Base-by-base conservation (phyloP, 176 grass and related monocot species). In the Pontederia crassipes region DNA sequence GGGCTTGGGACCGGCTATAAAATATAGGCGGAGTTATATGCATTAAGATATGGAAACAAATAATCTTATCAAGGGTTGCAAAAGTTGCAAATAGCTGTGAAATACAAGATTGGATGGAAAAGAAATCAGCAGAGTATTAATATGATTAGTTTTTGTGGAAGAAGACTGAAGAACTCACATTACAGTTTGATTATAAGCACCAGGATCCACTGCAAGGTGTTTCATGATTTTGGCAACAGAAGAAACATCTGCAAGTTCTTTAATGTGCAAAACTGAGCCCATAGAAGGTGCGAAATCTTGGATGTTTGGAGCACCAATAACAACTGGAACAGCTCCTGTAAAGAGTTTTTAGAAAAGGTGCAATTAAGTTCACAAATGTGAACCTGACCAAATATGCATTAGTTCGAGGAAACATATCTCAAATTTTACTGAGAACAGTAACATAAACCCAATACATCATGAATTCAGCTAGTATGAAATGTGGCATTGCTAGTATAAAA, bases 241-340 rank as follows among this genome's bases (percentile, higher is more conserved):
- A 83, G 78, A 71, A 74, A 69, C 82, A 71, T 86, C 83, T 73
- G 67, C 78, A 16, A 86, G 80, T 45, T 81, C 80, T 72, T 86
- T 89, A 61, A 95, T 95, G 74, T 95, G 90, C 52, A 95, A 77
- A 75, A 95, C 68, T 71, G 90, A 84, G 5, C 74, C 82, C 67
- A 79, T 67, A 53, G 77, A 79, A 10, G 90, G 90, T 68, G 90
- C 81, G 81, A 91, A 88, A 17, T 97, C 93, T 45, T 85, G 81
- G 79, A 91, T 97, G 73, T 97, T 97, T 54, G 87, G 93, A 59
- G 93, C 93, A 69, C 93, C 93, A 68, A 97, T 67, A 16, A 97
- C 87, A 58, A 97, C 76, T 61, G 93, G 93, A 82, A 97, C 67
- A 71, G 83, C 64, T 60, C 93, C 93, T 97, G 79, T 68, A 73